A percentile compares a stretch with the other conserved stretches of the same genome.
Evolutionary conservation across 768 basidiomycete species (phyloP).

Genomic region (Crepidotus variabilis): DNA sequence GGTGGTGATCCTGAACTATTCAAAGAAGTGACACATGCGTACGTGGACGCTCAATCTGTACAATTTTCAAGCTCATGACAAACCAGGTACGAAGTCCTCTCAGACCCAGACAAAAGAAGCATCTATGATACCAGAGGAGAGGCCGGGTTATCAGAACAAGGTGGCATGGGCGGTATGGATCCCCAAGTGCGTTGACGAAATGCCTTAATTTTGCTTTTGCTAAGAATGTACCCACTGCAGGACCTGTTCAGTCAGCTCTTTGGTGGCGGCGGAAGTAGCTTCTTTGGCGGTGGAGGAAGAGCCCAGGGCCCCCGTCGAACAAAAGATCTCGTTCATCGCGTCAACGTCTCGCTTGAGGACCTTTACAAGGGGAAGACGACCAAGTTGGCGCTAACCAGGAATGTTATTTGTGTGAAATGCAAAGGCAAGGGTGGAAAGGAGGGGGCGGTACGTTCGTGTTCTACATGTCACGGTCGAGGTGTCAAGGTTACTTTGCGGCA

Average conservation of each 20-base stretch:
- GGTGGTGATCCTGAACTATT: conserved; percentile 95
- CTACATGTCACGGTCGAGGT: conserved; percentile 82
- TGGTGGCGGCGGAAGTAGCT: conserved; percentile 75
- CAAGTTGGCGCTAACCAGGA: conserved; percentile 94
- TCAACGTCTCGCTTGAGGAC: conserved; percentile 95
- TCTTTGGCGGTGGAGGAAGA: conserved; percentile 69
- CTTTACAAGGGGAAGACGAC: conserved; percentile 99
- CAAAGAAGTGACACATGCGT: conserved; percentile 97
- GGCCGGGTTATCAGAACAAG: conserved; percentile 81
- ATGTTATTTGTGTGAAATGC: conserved; percentile 90
- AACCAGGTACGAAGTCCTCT: conserved; percentile 85
- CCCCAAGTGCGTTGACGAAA: conserved; percentile 60
- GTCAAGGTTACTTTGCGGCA: conserved; percentile 89
- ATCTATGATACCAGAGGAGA: conserved; percentile 92
- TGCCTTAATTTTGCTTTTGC: neutral
- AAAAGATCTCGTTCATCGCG: conserved; percentile 97
- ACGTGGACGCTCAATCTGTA: conserved; percentile 30
- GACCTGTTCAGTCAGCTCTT: conserved; percentile 98
- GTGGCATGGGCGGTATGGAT: conserved; percentile 95
- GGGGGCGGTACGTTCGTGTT: conserved; percentile 83
- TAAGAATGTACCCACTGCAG: conserved; percentile 28
- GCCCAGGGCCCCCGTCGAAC: conserved; percentile 83
- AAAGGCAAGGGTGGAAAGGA: conserved; percentile 97
- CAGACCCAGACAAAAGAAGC: conserved; percentile 77
- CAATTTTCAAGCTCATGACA: neutral